These are phyloP conservation scores for Strigomonas galati DNA, from an alignment of 208 protist genomes.

Conservation along the genomic window DNA sequence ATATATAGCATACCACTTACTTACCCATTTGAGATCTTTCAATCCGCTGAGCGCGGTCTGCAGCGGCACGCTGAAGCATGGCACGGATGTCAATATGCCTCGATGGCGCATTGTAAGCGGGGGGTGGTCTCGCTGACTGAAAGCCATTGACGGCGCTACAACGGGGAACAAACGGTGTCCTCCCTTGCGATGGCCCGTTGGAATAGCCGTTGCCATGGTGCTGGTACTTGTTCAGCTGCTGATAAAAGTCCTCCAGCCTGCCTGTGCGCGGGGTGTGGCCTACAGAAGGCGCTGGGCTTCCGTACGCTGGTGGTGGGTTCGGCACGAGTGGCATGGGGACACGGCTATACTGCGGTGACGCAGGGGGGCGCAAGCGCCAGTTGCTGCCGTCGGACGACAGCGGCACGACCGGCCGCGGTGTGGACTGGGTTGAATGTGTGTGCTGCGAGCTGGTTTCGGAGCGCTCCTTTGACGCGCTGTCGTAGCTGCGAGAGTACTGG, in stretches of 20 bases:
- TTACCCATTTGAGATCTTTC: constrained; percentile 5
- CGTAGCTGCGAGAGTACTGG: too few species aligned
- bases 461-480: too few species aligned
- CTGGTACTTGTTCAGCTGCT: constrained; percentile 31
- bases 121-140: background rate
- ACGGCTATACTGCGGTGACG: constrained; percentile 6
- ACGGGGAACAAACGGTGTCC: too few species aligned
- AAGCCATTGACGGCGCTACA: too few species aligned
- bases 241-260: constrained; percentile 34
- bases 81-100: constrained; percentile 59
- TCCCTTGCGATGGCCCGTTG: background rate
- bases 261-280: background rate
- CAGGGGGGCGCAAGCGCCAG: background rate
- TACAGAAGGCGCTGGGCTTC: too few species aligned
- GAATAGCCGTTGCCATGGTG: constrained; percentile 16
- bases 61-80: constrained; percentile 71
- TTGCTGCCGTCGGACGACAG: too few species aligned
- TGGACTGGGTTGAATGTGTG: background rate
- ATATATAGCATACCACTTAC: background rate
- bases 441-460: too few species aligned
- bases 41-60: constrained; percentile 61
- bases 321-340: constrained; percentile 10
- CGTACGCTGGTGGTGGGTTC: background rate
- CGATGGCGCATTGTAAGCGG: constrained; percentile 4
- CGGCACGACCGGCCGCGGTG: background rate